Conservation (phyloP, 73 alveolate species). For the Paramecium biaurelia region DNA sequence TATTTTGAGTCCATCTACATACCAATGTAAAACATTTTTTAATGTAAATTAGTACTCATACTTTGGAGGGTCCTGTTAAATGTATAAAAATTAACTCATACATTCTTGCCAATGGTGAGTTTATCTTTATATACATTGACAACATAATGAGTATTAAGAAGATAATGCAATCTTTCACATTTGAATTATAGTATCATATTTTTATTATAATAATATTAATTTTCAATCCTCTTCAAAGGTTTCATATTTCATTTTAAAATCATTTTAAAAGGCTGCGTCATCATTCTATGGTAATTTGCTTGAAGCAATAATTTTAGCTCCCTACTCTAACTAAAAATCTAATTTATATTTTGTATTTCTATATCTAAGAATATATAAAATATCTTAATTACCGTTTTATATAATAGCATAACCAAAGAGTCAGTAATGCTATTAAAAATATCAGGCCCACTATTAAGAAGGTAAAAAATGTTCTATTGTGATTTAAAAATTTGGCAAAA, state of each 20-base stretch:
- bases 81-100: neutral
- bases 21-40: neutral
- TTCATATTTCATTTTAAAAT: conserved; percentile 27
- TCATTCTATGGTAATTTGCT: neutral
- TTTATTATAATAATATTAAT: neutral
- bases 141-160: neutral
- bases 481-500: neutral
- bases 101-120: neutral
- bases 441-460: neutral
- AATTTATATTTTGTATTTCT: neutral
- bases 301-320: neutral
- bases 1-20: neutral
- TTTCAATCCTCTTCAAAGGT: conserved; percentile 11
- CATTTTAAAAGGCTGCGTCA: neutral
- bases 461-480: neutral
- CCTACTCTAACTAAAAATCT: neutral
- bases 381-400: neutral
- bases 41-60: neutral
- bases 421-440: neutral
- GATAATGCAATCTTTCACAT: neutral
- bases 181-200: neutral
- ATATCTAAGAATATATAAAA: neutral
- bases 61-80: neutral
- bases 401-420: conserved; percentile 43
- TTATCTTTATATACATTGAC: neutral